Conservation (phyloP, 1,139 yeast genomes). For the Candida sanyaensis region DNA sequence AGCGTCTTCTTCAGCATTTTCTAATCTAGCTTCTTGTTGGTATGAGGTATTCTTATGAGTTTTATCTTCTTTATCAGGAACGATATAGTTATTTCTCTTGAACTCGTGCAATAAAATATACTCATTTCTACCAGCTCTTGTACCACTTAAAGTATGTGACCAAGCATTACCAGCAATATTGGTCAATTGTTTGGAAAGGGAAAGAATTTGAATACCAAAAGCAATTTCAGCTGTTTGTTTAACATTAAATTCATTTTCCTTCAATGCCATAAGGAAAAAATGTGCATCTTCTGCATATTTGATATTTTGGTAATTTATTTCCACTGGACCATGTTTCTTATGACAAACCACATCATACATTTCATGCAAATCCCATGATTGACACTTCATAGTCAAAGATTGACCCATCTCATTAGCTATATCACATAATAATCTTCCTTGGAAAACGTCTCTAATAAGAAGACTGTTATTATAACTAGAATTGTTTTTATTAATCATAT, state of each 20-base stretch:
- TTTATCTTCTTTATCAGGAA: slow-evolving; percentile 81
- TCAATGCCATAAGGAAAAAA: slow-evolving; percentile 66
- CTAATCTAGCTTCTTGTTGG: slow-evolving; percentile 41
- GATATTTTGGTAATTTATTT: slow-evolving; percentile 70
- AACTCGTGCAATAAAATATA: slow-evolving; percentile 92
- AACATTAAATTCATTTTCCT: slow-evolving; percentile 72
- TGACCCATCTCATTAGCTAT: slow-evolving; percentile 95
- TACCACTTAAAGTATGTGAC: slow-evolving; percentile 93
- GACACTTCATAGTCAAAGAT: slow-evolving; percentile 87
- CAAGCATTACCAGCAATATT: slow-evolving; percentile 97
- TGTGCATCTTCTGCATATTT: slow-evolving; percentile 69
- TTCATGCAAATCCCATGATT: slow-evolving; percentile 93
- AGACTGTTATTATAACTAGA: slow-evolving; percentile 50
- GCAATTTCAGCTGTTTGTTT: slow-evolving; percentile 76
- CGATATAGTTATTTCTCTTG: slow-evolving; percentile 73
- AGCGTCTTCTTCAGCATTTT: slow-evolving; percentile 47
- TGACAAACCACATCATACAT: slow-evolving; percentile 81
- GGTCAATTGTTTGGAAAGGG: slow-evolving; percentile 89
- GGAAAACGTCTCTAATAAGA: slow-evolving; percentile 65
- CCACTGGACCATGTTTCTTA: slow-evolving; percentile 61
- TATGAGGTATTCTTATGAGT: slow-evolving; percentile 43
- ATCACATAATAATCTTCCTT: slow-evolving; percentile 91
- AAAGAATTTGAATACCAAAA: slow-evolving; percentile 78
- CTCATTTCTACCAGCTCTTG: slow-evolving; percentile 96
- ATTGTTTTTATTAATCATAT: slow-evolving; percentile 46